Percentiles rank a stretch among this genome's conserved stretches.
Conservation (phyloP, 176 grass and related monocot genomes). For the Carex scoparia region DNA sequence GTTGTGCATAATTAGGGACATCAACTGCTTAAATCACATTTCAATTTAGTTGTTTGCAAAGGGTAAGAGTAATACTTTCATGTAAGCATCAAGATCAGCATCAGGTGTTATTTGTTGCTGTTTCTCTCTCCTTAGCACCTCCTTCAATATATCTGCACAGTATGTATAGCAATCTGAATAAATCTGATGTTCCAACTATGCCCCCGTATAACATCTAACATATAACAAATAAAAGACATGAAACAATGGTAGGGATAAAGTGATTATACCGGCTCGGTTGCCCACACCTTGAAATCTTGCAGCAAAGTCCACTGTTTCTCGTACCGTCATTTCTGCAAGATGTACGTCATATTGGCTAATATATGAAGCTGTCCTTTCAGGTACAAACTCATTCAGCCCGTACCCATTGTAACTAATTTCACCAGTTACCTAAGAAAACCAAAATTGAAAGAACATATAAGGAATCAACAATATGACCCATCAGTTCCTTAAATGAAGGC, state of each 20-base stretch:
- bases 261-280: constrained; percentile 41
- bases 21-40: no score
- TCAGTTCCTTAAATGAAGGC: no score
- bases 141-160: constrained; percentile 49
- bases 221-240: neutral
- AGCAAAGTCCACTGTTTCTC: constrained; percentile 62
- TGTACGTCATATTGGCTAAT: constrained; percentile 79
- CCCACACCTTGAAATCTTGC: constrained; percentile 72
- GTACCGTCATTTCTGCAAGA: constrained; percentile 57
- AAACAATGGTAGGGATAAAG: neutral
- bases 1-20: no score
- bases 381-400: constrained; percentile 55
- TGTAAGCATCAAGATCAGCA: constrained; percentile 55
- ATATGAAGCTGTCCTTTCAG: constrained; percentile 61
- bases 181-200: no score
- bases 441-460: neutral
- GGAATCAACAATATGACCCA: no score
- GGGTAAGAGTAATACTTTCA: constrained; percentile 43
- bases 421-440: neutral
- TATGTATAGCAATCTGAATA: neutral
- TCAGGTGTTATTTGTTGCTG: constrained; percentile 50
- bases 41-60: neutral
- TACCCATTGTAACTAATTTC: constrained; percentile 48
- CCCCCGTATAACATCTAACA: neutral
- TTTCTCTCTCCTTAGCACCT: constrained; percentile 68